Evolutionary conservation across 2,329 filamentous ascomycete species (phyloP).

Genomic region (Gaeumannomyces tritici): DNA sequence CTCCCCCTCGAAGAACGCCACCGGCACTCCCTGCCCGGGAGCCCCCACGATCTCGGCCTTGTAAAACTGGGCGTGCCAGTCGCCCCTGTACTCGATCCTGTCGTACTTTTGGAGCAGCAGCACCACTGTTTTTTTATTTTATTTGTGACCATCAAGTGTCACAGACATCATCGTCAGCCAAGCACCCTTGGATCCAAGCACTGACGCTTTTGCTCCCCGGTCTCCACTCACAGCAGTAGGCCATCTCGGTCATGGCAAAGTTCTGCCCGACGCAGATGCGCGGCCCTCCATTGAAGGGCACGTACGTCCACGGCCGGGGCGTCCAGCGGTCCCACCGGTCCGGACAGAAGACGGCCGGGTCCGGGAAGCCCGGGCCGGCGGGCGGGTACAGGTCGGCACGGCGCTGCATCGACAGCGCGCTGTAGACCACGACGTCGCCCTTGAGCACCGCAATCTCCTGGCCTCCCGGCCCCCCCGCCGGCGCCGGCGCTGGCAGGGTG

Average conservation of each 20-base stretch:
- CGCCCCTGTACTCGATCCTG: constrained; percentile 35
- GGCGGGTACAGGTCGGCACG: constrained; percentile 17
- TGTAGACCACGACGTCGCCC: constrained; percentile 15
- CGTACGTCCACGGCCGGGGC: constrained; percentile 22
- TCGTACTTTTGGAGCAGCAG: constrained; percentile 52
- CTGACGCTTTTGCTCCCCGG: constrained; percentile 18
- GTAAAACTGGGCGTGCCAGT: constrained; percentile 33
- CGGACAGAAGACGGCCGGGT: constrained; percentile 17
- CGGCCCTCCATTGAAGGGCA: constrained; percentile 28
- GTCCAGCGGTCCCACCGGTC: constrained; percentile 20
- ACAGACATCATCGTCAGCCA: not conserved
- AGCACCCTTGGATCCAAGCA: constrained; percentile 10
- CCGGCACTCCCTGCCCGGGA: constrained; percentile 30
- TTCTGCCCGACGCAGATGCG: constrained; percentile 47
- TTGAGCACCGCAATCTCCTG: constrained; percentile 13
- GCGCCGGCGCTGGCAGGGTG: constrained; percentile 13
- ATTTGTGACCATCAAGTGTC: too few species aligned
- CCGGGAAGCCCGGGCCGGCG: constrained; percentile 12
- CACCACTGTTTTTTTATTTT: constrained; percentile 27
- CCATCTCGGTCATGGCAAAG: constrained; percentile 50
- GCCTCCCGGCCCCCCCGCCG: constrained; percentile 9
- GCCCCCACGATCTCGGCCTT: constrained; percentile 33
- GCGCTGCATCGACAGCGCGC: constrained; percentile 18
- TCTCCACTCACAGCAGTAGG: constrained; percentile 27
- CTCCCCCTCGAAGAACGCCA: constrained; percentile 25